phyloP scores from a whole-genome alignment of 2,329 filamentous ascomycete species.

The Penicillium rolfsii region DNA sequence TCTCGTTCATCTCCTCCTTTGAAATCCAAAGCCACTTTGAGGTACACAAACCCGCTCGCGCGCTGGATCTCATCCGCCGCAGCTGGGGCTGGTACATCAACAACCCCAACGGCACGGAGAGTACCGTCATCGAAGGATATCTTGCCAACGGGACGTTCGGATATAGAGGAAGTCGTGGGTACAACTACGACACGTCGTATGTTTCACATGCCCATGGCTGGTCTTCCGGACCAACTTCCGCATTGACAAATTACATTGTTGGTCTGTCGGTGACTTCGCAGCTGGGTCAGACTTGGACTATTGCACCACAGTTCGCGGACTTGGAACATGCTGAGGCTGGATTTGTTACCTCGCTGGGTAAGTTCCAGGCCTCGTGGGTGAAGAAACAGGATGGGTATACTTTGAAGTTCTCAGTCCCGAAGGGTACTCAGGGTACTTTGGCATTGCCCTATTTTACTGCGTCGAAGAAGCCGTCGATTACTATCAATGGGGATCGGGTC shows the following conservation, averaged over 20 bases:
- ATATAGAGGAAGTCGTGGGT: slow-evolving; percentile 59
- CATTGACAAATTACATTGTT: slow-evolving; percentile 51
- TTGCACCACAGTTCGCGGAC: slow-evolving; percentile 52
- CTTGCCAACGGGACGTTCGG: slow-evolving; percentile 60
- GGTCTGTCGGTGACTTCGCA: slow-evolving; percentile 48
- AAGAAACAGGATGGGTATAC: slow-evolving; percentile 22
- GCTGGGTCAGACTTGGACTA: slow-evolving; percentile 47
- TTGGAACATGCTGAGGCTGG: slow-evolving; percentile 49
- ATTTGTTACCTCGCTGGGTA: slow-evolving; percentile 52
- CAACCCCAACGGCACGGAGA: slow-evolving; percentile 60
- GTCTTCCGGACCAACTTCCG: slow-evolving; percentile 48
- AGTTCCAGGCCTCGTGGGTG: slow-evolving; percentile 39
- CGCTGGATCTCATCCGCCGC: slow-evolving; percentile 59
- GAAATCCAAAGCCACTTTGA: slow-evolving; percentile 62
- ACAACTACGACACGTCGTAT: slow-evolving; percentile 53
- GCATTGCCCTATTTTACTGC: slow-evolving; percentile 28
- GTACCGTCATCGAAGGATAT: slow-evolving; percentile 64
- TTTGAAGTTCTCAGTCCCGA: slow-evolving; percentile 28
- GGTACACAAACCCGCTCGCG: slow-evolving; percentile 53
- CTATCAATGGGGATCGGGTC: slow-evolving; percentile 28
- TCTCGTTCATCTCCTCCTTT: slow-evolving; percentile 61
- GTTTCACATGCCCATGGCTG: slow-evolving; percentile 50
- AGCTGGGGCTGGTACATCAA: slow-evolving; percentile 65
- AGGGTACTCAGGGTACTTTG: slow-evolving; percentile 28
- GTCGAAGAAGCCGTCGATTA: slow-evolving; percentile 30